Percentiles rank a stretch among this genome's conserved stretches.
Evolutionary conservation across 2,329 filamentous ascomycete species (phyloP).

Genomic region (Alternaria novae-zelandiae): DNA sequence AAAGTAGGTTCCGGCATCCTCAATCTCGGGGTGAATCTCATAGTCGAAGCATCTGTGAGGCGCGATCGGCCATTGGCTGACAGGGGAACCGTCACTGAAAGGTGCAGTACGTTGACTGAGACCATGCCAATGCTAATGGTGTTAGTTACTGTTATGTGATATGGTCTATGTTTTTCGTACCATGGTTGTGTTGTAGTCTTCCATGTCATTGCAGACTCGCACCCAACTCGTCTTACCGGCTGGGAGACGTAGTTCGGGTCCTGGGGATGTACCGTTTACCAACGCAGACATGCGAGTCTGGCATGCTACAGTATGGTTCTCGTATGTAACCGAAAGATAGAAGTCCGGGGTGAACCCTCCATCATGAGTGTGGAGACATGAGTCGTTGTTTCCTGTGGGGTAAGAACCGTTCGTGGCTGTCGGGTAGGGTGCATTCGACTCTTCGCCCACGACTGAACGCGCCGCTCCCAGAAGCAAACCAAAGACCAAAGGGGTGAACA

Average conservation of each 20-base stretch:
- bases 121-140: constrained; percentile 69
- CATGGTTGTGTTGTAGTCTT: constrained; percentile 63
- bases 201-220: constrained; percentile 65
- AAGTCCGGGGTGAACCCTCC: constrained; percentile 51
- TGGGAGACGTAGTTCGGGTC: constrained; percentile 56
- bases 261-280: constrained; percentile 62
- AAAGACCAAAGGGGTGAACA: neutral
- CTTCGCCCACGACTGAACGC: neutral
- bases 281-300: constrained; percentile 56
- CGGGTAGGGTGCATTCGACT: neutral
- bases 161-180: constrained; percentile 35
- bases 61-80: constrained; percentile 70
- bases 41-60: constrained; percentile 71
- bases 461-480: constrained; percentile 1
- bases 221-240: constrained; percentile 61
- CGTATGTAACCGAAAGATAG: constrained; percentile 55
- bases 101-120: constrained; percentile 65
- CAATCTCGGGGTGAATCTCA: constrained; percentile 61
- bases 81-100: constrained; percentile 70
- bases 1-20: constrained; percentile 69
- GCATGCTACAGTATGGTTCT: constrained; percentile 55
- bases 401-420: neutral
- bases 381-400: neutral
- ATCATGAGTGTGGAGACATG: constrained; percentile 3
- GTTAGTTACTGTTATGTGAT: neutral